These are phyloP conservation scores for Penicillium sp. DNA, from an alignment of 2,329 filamentous ascomycete species.

Conservation along the genomic window DNA sequence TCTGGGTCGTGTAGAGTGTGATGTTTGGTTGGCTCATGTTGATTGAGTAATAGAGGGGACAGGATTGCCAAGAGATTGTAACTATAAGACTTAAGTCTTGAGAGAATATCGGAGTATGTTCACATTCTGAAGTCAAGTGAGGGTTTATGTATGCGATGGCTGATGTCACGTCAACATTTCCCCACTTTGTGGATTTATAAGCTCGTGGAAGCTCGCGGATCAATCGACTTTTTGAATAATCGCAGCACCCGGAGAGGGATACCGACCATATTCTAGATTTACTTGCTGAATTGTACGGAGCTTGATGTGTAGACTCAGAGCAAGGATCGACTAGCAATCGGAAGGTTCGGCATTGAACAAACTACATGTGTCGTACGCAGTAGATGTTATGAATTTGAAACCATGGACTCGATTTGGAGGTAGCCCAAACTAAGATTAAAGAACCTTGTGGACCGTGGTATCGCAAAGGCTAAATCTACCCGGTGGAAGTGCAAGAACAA, in stretches of 20 bases:
- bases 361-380: too few relatives aligned
- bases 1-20: conserved; percentile 75
- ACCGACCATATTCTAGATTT: too few relatives aligned
- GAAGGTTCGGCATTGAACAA: too few relatives aligned
- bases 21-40: conserved; percentile 55
- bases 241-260: neutral
- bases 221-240: neutral
- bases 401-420: too few relatives aligned
- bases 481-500: too few relatives aligned
- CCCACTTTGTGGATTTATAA: conserved; percentile 7
- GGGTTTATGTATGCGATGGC: neutral
- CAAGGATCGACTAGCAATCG: conserved; percentile 1
- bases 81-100: too few relatives aligned
- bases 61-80: neutral
- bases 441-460: too few relatives aligned
- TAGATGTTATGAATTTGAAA: too few relatives aligned
- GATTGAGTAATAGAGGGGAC: neutral
- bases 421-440: too few relatives aligned
- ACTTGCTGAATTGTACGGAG: too few relatives aligned
- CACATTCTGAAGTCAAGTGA: neutral
- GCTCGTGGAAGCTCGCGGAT: neutral
- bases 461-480: too few relatives aligned
- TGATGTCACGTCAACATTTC: neutral
- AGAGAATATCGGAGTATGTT: neutral
- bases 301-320: too few relatives aligned